Conservation (phyloP, 1,139 yeast genomes). For the Hemisphaericaspora subhashii region DNA sequence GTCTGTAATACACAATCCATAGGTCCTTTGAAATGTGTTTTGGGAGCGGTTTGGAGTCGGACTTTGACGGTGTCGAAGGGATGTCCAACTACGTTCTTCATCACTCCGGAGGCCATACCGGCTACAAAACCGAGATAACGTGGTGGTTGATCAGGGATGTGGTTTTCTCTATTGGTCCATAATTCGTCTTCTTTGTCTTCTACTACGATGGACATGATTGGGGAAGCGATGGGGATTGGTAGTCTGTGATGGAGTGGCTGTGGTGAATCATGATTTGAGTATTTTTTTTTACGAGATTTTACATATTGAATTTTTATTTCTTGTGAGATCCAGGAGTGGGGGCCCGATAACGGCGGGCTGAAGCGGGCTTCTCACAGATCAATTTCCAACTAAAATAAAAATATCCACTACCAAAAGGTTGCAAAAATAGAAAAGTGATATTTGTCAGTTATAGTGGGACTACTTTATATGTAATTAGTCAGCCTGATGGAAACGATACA, state of each 20-base stretch:
- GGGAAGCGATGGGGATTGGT: neutral
- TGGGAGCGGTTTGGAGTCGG: conserved; percentile 76
- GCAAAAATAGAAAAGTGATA: too few relatives aligned
- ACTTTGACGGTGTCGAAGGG: conserved; percentile 93
- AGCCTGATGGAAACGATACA: too few relatives aligned
- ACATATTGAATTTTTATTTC: too few relatives aligned
- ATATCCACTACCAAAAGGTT: too few relatives aligned
- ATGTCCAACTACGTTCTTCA: conserved; percentile 88
- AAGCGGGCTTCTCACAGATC: too few relatives aligned
- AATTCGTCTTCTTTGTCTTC: conserved; percentile 29
- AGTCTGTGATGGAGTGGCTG: neutral
- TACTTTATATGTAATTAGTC: too few relatives aligned
- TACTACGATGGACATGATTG: conserved; percentile 28
- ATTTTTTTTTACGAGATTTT: too few relatives aligned
- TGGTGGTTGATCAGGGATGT: conserved; percentile 37
- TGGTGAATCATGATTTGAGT: neutral
- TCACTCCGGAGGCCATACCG: conserved; percentile 83
- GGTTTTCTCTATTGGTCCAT: conserved; percentile 14
- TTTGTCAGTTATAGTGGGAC: too few relatives aligned
- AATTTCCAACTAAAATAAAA: too few relatives aligned
- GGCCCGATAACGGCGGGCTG: too few relatives aligned
- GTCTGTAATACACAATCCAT: conserved; percentile 78
- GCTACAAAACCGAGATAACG: conserved; percentile 79
- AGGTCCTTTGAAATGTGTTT: conserved; percentile 76
- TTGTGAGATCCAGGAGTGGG: too few relatives aligned